Conservation (phyloP, 2,329 filamentous ascomycete genomes). For the Fusarium tanahbumbuense region DNA sequence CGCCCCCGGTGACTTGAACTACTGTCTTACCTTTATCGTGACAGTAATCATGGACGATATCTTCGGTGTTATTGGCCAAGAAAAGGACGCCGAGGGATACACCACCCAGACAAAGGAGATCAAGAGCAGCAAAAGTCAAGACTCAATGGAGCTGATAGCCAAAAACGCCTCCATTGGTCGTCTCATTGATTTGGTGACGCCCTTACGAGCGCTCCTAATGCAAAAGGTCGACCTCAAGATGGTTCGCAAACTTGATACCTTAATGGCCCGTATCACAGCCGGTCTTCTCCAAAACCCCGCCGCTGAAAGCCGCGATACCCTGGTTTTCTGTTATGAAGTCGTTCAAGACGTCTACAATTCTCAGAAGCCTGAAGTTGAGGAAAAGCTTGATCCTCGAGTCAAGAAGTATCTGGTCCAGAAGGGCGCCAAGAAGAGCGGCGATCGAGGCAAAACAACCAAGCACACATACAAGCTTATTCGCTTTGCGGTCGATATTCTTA, state of each 20-base stretch:
- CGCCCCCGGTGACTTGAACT: conserved; percentile 85
- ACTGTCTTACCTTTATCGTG: conserved; percentile 83
- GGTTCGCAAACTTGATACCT: conserved; percentile 89
- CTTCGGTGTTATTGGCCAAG: conserved; percentile 90
- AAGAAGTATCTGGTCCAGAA: conserved; percentile 85
- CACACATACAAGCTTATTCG: conserved; percentile 88
- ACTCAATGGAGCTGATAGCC: conserved; percentile 94
- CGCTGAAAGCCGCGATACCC: conserved; percentile 80
- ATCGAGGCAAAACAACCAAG: conserved; percentile 77
- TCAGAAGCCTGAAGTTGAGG: conserved; percentile 62
- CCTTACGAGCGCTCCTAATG: conserved; percentile 80
- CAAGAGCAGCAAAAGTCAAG: conserved; percentile 97
- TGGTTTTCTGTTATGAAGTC: conserved; percentile 96
- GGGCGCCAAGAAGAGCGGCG: conserved; percentile 78
- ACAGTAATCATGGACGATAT: conserved; percentile 96
- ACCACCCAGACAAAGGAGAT: conserved; percentile 96
- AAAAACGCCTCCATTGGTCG: conserved; percentile 81
- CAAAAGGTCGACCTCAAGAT: conserved; percentile 87
- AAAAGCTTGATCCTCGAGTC: conserved; percentile 70
- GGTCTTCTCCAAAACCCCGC: conserved; percentile 86
- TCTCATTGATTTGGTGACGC: conserved; percentile 80
- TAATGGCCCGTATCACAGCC: conserved; percentile 83
- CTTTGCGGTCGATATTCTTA: conserved; percentile 88
- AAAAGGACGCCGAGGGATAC: conserved; percentile 97
- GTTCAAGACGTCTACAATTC: conserved; percentile 86